These are phyloP conservation scores for Leucoagaricus sp. DNA, from an alignment of 1,284 basidiomycete genomes.

Conservation along the genomic window DNA sequence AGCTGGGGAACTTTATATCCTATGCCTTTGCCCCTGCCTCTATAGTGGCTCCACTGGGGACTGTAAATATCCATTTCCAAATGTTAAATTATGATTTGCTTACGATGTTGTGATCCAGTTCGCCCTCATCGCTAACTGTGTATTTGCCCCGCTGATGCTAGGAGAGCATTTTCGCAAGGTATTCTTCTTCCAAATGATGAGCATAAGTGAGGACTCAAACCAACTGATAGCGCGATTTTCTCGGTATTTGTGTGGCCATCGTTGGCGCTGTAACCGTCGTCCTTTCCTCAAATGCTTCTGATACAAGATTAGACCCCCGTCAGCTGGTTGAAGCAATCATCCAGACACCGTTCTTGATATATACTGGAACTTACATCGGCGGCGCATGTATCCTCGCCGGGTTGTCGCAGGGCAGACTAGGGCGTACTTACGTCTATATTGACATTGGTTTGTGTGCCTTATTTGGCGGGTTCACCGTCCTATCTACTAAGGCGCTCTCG, in stretches of 20 bases:
- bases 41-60: constrained; percentile 93
- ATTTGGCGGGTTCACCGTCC: constrained; percentile 92
- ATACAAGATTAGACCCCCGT: constrained; percentile 69
- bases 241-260: constrained; percentile 84
- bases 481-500: constrained; percentile 92
- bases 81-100: constrained; percentile 6
- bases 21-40: constrained; percentile 83
- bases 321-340: constrained; percentile 72
- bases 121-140: constrained; percentile 91
- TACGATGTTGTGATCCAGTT: constrained; percentile 47
- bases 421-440: constrained; percentile 74
- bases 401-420: constrained; percentile 60
- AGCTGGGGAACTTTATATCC: constrained; percentile 89
- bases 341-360: constrained; percentile 74
- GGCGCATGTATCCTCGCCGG: constrained; percentile 60
- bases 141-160: constrained; percentile 91
- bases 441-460: constrained; percentile 90
- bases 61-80: constrained; percentile 52
- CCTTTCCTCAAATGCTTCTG: constrained; percentile 71
- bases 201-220: constrained; percentile 22
- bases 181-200: constrained; percentile 10
- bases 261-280: constrained; percentile 93
- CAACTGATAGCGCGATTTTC: constrained; percentile 67
- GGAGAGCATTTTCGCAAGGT: constrained; percentile 76
- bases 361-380: constrained; percentile 63